Conservation (phyloP, 441 rosid species). For the Adansonia madagascariensis region DNA sequence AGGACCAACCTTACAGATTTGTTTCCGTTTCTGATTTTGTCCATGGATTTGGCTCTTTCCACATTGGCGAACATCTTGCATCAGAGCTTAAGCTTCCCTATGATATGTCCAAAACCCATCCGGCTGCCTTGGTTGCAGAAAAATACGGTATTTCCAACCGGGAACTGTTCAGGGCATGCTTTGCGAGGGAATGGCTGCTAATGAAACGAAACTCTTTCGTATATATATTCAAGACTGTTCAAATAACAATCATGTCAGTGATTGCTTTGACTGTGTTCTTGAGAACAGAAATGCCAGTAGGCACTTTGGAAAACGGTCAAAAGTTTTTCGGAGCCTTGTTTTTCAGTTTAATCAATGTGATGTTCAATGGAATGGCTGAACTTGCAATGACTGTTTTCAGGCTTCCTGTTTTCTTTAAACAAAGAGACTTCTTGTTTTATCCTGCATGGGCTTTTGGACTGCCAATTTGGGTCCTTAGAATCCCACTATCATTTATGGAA, state of each 20-base stretch:
- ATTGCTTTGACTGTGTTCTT: constrained; percentile 60
- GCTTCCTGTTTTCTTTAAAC: constrained; percentile 73
- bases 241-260: constrained; percentile 59
- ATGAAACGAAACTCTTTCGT: constrained; percentile 71
- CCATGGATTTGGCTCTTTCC: constrained; percentile 51
- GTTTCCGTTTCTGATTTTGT: constrained; percentile 50
- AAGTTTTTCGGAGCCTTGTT: constrained; percentile 66
- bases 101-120: constrained; percentile 56
- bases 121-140: constrained; percentile 64
- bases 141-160: constrained; percentile 65
- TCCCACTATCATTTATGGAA: constrained; percentile 64
- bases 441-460: constrained; percentile 75
- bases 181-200: constrained; percentile 68
- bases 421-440: constrained; percentile 65
- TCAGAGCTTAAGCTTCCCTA: constrained; percentile 52
- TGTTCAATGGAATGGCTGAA: constrained; percentile 80
- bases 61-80: constrained; percentile 49
- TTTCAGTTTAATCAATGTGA: constrained; percentile 61
- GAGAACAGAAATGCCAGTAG: constrained; percentile 60
- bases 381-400: constrained; percentile 65
- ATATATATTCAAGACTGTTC: constrained; percentile 66
- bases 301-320: constrained; percentile 45
- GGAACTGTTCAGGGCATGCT: constrained; percentile 73
- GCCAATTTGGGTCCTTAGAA: constrained; percentile 64
- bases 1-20: constrained; percentile 50